Conservation (phyloP, 1,139 yeast genomes). For the Chernovozyma sophiae-reginae region DNA sequence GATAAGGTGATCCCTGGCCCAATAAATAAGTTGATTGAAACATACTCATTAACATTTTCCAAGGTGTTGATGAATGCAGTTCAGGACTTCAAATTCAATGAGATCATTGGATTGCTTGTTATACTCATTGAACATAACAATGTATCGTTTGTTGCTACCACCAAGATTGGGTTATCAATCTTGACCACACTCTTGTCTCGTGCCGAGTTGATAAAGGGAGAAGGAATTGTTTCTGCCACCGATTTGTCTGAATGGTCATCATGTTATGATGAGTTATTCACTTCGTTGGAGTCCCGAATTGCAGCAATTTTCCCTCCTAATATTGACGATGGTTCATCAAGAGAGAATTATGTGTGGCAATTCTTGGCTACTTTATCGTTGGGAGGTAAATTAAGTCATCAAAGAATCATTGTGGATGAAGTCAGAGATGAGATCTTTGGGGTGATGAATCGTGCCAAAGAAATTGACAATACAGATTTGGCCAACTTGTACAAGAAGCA, state of each 20-base stretch:
- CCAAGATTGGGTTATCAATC: conserved; percentile 83
- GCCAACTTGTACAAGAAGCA: conserved; percentile 55
- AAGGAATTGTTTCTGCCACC: conserved; percentile 56
- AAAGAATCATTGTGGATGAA: conserved; percentile 91
- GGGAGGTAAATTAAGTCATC: conserved; percentile 90
- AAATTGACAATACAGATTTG: conserved; percentile 49
- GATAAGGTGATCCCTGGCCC: conserved; percentile 49
- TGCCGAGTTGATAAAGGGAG: conserved; percentile 90
- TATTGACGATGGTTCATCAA: conserved; percentile 61
- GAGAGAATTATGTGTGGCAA: conserved; percentile 83
- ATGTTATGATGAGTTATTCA: conserved; percentile 79
- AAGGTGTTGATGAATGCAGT: conserved; percentile 83
- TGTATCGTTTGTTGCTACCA: conserved; percentile 70
- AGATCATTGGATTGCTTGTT: conserved; percentile 77
- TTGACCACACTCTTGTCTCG: conserved; percentile 86
- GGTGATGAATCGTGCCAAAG: conserved; percentile 79
- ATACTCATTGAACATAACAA: conserved; percentile 70
- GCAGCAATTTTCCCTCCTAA: conserved; percentile 80
- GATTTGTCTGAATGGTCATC: conserved; percentile 71
- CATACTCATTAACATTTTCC: conserved; percentile 77
- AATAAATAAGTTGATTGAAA: conserved; percentile 63
- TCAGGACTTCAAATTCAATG: conserved; percentile 77
- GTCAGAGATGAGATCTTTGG: conserved; percentile 92
- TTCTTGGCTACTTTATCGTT: conserved; percentile 90
- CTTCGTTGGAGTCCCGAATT: conserved; percentile 74